Base-by-base conservation (phyloP, 257 asterid genomes). In the Solanum peruvianum region DNA sequence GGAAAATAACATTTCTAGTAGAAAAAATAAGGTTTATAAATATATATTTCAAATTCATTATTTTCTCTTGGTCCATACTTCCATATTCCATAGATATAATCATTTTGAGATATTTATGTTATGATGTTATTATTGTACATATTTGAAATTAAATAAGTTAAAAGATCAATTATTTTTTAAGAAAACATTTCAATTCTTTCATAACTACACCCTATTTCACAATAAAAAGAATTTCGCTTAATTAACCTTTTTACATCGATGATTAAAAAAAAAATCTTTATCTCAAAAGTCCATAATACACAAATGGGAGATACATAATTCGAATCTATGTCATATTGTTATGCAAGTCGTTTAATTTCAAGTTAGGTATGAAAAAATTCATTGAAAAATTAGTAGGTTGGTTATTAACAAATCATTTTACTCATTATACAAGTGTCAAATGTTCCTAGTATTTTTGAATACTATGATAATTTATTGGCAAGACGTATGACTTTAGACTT, bases 391-490 rank as follows among this genome's bases (percentile, higher is more conserved):
- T 2, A 45, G 42, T 47, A 27, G 66, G 42, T 47, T 9, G 66
- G 41, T 47, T 9, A 80, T 29, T 80, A 27, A 80, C 6, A 15
- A 47, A 45, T 78, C 15, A 27, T 78, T 27, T 7, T 27, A 29
- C 23, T 67, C 39, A 8, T 45, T 23, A 15, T 45, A 20, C n/a
- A 78, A 27, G 5, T 27, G 27, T 27, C 66, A 45, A 78, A 78
- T 27, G 66, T 45, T 78, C 66, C 42, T 27, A 78, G 25, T 27
- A 45, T 76, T 41, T 25, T 27, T 45, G 18, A 78, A 16, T 78
- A 45, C 25, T 9, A 78, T 78, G 84, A 78, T 78, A 27, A 25
- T 78, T 78, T 25, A 78, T 47, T 45, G 2, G 84, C 66, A 78
- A 45, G 11, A 15, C 9, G 42, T 45, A 45, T 12, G 23, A 80